Evolutionary conservation across 208 protist species (phyloP).

Genomic region (Leishmania turanica): DNA sequence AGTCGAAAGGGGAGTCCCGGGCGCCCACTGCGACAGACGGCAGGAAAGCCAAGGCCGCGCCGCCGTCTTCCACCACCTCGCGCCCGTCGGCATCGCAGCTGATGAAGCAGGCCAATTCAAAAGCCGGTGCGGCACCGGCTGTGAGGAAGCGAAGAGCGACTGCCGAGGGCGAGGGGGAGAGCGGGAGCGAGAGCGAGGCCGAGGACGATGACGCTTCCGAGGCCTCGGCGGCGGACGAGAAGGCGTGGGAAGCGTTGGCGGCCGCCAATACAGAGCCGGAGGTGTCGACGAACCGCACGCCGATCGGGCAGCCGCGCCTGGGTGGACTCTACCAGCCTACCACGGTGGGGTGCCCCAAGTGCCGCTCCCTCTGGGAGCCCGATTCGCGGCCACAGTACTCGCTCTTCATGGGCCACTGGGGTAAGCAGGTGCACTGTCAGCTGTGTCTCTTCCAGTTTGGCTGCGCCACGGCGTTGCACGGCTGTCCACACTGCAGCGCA

Average conservation of each 20-base stretch:
- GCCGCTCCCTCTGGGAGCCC: slow-evolving; percentile 68
- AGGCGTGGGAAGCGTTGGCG: slow-evolving; percentile 28
- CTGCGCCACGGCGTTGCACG: slow-evolving; percentile 73
- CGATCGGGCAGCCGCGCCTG: slow-evolving; percentile 56
- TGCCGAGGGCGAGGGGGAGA: slow-evolving; percentile 16
- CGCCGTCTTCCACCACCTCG: background rate
- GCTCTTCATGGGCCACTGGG: slow-evolving; percentile 86
- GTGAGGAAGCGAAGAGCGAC: slow-evolving; percentile 26
- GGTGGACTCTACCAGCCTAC: slow-evolving; percentile 57
- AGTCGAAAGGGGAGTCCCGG: background rate
- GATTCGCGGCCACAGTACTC: slow-evolving; percentile 83
- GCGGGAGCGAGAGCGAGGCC: slow-evolving; percentile 27
- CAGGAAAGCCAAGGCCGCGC: background rate
- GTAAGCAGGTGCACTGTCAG: slow-evolving; percentile 85
- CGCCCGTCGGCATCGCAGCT: slow-evolving; percentile 5
- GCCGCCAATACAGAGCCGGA: slow-evolving; percentile 35
- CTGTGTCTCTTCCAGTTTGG: slow-evolving; percentile 84
- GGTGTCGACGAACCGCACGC: slow-evolving; percentile 77
- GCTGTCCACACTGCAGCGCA: slow-evolving; percentile 75
- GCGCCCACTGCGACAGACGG: background rate
- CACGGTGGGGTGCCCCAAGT: slow-evolving; percentile 73
- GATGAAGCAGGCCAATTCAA: background rate
- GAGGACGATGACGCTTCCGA: slow-evolving; percentile 29
- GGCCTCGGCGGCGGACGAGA: slow-evolving; percentile 24
- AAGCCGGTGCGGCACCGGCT: background rate